Base-by-base conservation (phyloP, 768 basidiomycete genomes). In the Pleurotus tuoliensis region DNA sequence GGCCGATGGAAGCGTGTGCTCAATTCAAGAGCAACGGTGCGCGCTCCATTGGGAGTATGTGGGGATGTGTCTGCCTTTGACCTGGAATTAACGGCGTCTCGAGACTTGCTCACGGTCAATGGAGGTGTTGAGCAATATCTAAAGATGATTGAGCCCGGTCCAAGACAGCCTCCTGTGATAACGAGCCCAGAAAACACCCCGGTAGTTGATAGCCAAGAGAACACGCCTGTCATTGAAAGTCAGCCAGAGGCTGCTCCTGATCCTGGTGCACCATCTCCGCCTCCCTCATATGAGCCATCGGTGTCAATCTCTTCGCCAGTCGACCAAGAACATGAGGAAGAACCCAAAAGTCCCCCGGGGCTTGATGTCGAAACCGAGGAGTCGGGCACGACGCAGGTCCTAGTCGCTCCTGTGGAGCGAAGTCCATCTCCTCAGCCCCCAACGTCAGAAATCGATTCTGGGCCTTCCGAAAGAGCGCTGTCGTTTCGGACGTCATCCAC, bases 1-100 rank as follows among this genome's bases (percentile, higher is more conserved):
- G 92, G 92, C 1, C 76, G 88, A 8, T 89, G 92, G 89, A 89
- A 81, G 64, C 83, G 92, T 5, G 90, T 90, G 25, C 68, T 94
- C 51, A 85, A 88, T 61, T 71, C 79, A 3, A 68, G 74, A 22
- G 64, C 71, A 15, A 61, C 67, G 56, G 59, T 60, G 16, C 69
- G 69, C 43, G 59, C 63, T 27, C 68, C 69, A 18, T 56, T 71
- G 8, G 69, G 62, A 16, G 68, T 71, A 18, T 76, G 72, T 56
- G 72, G 75, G 20, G 82, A 82, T 57, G 79, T 84, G 1, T 86
- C 87, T 1, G 84, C 86, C 5, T 88, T 91, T 64, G 87, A 91
- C 63, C 67, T 91, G 43, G 88, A 88, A 65, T 63, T 81, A 45
- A 81, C 73, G 53, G 79, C 76, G n/a, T 75, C 79, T 11, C 77